phyloP scores from a whole-genome alignment of 768 basidiomycete genomes.

The Mycena polygramma region DNA sequence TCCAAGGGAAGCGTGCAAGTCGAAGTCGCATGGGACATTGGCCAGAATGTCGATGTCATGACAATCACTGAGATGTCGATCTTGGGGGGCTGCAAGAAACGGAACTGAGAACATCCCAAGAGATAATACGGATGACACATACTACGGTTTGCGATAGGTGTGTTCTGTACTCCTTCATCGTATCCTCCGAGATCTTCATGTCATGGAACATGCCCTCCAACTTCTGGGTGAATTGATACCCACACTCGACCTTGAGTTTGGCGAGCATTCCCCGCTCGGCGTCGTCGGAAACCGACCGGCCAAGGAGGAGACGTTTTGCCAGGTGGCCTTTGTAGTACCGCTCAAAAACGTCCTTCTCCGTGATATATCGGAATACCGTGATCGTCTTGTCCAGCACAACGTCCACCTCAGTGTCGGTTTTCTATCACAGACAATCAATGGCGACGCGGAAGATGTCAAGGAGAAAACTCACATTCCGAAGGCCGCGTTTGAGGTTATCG shows the following conservation, averaged over 20 bases:
- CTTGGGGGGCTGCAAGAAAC: conserved; percentile 68
- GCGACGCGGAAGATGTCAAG: conserved; percentile 2
- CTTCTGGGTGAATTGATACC: conserved; percentile 97
- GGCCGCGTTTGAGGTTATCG: conserved; percentile 93
- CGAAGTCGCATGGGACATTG: conserved; percentile 75
- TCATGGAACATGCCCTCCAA: conserved; percentile 99
- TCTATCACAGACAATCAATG: conserved; percentile 61
- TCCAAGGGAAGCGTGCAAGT: conserved; percentile 77
- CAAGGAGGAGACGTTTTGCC: conserved; percentile 89
- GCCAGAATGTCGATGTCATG: conserved; percentile 98
- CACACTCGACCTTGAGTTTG: conserved; percentile 96
- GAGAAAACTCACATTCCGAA: conserved; percentile 82
- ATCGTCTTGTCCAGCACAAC: conserved; percentile 94
- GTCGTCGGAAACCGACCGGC: conserved; percentile 95
- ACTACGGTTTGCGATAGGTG: conserved; percentile 74
- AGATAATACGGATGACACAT: conserved; percentile 42
- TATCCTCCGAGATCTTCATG: conserved; percentile 90
- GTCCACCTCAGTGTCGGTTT: conserved; percentile 95
- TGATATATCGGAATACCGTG: conserved; percentile 92
- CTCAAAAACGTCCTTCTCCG: conserved; percentile 98
- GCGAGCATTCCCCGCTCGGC: conserved; percentile 98
- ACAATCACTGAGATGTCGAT: conserved; percentile 91
- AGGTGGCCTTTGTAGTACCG: conserved; percentile 97
- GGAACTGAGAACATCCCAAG: conserved; percentile 14
- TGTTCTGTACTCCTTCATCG: conserved; percentile 78